Conservation (phyloP, 208 protist genomes). For the Leptomonas seymouri region DNA sequence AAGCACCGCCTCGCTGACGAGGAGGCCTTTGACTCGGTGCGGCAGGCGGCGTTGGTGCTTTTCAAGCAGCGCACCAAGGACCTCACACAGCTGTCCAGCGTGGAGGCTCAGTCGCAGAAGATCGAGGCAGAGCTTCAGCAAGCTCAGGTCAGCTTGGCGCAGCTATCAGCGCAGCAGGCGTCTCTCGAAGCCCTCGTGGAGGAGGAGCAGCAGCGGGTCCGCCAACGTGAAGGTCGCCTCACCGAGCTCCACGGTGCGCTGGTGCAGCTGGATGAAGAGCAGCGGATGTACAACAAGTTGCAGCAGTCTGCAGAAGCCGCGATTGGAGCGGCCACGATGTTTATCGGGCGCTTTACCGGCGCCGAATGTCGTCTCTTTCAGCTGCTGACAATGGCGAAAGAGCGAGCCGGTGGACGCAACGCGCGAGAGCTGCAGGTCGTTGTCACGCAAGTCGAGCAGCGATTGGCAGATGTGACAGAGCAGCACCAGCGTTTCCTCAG, state of each 20-base stretch:
- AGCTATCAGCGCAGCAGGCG: constrained; percentile 55
- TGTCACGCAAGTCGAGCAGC: constrained; percentile 41
- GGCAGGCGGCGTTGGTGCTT: constrained; percentile 66
- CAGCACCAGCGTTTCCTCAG: constrained; percentile 16
- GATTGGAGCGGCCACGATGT: constrained; percentile 30
- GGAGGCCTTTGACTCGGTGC: constrained; percentile 71
- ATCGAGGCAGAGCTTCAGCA: constrained; percentile 31
- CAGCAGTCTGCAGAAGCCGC: constrained; percentile 43
- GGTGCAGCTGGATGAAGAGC: constrained; percentile 54
- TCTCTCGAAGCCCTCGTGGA: constrained; percentile 59
- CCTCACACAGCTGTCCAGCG: constrained; percentile 63
- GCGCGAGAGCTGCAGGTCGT: constrained; percentile 52
- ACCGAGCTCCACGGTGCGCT: constrained; percentile 52
- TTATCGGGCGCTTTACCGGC: constrained; percentile 38
- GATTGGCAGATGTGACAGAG: constrained; percentile 14
- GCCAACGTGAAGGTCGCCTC: constrained; percentile 52
- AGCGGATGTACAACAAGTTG: constrained; percentile 38
- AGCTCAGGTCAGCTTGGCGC: constrained; percentile 33
- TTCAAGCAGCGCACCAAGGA: constrained; percentile 87
- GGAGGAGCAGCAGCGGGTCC: constrained; percentile 52
- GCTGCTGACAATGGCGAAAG: constrained; percentile 48
- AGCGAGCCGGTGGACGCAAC: constrained; percentile 32
- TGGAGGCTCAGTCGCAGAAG: constrained; percentile 32
- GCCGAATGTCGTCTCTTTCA: constrained; percentile 36
- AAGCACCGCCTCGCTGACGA: constrained; percentile 13